phyloP scores from a whole-genome alignment of 257 asterid species.

The Primulina eburnea region DNA sequence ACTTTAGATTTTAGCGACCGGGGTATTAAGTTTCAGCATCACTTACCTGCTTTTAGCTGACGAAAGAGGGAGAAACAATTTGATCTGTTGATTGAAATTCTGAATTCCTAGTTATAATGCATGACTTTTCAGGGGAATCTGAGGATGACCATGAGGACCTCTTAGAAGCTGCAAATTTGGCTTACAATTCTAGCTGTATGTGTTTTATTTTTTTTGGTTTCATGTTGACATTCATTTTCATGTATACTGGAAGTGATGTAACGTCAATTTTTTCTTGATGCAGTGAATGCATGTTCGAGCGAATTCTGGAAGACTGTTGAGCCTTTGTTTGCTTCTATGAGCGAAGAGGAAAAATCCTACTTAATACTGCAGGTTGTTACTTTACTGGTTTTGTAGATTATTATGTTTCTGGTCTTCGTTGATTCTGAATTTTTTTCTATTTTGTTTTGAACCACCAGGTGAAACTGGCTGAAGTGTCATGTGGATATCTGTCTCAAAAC shows the following conservation, averaged over 20 bases:
- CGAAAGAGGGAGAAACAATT: slow-evolving; percentile 6
- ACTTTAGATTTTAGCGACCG: not conserved
- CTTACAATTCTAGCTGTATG: slow-evolving; percentile 65
- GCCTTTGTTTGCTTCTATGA: slow-evolving; percentile 56
- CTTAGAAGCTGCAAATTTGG: slow-evolving; percentile 64
- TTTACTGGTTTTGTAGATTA: slow-evolving; percentile 20
- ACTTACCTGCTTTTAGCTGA: slow-evolving; percentile 8
- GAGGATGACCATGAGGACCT: slow-evolving; percentile 93
- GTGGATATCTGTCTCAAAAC: not conserved
- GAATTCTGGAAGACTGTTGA: slow-evolving; percentile 83
- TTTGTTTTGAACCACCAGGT: not conserved
- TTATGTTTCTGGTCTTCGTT: slow-evolving; percentile 7
- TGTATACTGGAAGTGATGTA: slow-evolving; percentile 14
- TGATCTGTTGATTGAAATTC: slow-evolving; percentile 11
- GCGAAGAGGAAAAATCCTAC: slow-evolving; percentile 61
- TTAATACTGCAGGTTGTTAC: slow-evolving; percentile 60
- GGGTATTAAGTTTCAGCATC: not conserved
- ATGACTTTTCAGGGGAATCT: slow-evolving; percentile 66
- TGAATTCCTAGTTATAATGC: slow-evolving; percentile 1
- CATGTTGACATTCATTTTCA: slow-evolving; percentile 4
- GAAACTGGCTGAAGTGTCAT: not conserved
- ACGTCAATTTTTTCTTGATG: slow-evolving; percentile 23
- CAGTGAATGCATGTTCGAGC: slow-evolving; percentile 77
- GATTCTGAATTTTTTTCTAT: not conserved
- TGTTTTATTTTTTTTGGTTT: slow-evolving; percentile 11